Base-by-base conservation (phyloP, 1,139 yeast genomes). In the Candida glucosophila region DNA sequence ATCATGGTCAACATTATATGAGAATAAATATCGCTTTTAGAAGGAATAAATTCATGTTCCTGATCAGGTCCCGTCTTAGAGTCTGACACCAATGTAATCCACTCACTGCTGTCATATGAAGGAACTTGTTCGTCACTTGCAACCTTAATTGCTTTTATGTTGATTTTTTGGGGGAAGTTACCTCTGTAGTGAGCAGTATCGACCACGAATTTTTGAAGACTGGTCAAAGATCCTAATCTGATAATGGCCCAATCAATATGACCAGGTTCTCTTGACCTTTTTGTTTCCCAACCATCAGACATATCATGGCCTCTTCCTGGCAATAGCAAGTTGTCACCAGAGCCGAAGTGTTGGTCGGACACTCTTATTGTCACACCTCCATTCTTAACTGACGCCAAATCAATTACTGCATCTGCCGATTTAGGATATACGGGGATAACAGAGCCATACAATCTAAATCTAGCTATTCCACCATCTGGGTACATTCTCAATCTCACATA, bases 221-320 rank as follows among this genome's bases (percentile, higher is more conserved):
- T 62, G 5, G 80, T 58, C 14, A 61, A 55, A 15, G 78, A 72
- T 12, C 95, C 96, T 30, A 88, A 67, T 42, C 77, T 73, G 30
- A 88, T 68, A 27, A 82, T 67, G 3, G 74, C 95, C 95, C 96
- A 88, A 59, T 88, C 97, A 20, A 70, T 74, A 50, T 88, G 97
- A 22, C 83, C 88, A 4, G 77, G 70, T 12, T 59, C 67, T 50
- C 97, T 70, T 1, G 95, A 83, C 48, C 97, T 73, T 40, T 73
- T 73, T n/a, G 97, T 88, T 52, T 88, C 97, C 97, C 97, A 88
- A 10, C 98, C 98, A 46, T 90, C 96, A 24, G 93, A 76, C 97
- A 90, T 88, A 52, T 88, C 95, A 40, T 67, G 73, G 24, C 98
- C 98, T 35, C 96, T 73, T 7, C 97, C 97, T 4, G 96, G 95